These are phyloP conservation scores for Magnolia kwangsiensis DNA, from an alignment of 164 flowering plant species.

Conservation along the genomic window DNA sequence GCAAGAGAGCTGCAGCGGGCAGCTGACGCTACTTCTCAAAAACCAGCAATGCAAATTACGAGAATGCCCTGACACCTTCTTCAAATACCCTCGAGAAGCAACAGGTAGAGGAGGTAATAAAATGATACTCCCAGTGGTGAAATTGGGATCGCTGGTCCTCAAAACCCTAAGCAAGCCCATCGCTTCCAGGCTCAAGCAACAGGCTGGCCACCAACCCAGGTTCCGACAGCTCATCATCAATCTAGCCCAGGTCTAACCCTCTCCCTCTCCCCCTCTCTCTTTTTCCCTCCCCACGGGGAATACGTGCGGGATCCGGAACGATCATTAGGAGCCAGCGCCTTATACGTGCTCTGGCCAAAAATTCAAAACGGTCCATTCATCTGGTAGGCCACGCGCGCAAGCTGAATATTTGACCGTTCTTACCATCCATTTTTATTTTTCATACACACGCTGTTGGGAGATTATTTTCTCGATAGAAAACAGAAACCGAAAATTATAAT, in stretches of 20 bases:
- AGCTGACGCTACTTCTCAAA: not conserved
- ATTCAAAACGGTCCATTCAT: not conserved
- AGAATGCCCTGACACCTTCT: not conserved
- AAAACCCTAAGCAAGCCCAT: constrained; percentile 76
- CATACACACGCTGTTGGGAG: too few species aligned
- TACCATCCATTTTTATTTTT: too few species aligned
- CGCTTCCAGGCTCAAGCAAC: constrained; percentile 60
- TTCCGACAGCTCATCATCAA: constrained; percentile 57
- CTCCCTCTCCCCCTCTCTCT: not conserved
- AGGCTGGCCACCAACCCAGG: constrained; percentile 61
- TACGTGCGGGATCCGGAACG: too few species aligned
- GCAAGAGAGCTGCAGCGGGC: not conserved
- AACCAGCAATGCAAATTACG: not conserved
- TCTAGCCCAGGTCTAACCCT: constrained; percentile 61
- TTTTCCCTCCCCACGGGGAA: not conserved
- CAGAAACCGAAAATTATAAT: too few species aligned
- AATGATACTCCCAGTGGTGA: constrained; percentile 65
- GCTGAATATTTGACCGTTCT: too few species aligned
- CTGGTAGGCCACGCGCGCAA: too few species aligned
- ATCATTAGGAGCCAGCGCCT: not conserved
- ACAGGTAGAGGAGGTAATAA: not conserved
- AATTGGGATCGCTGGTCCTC: constrained; percentile 72
- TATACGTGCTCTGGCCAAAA: not conserved
- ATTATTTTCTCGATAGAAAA: too few species aligned
- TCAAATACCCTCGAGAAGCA: not conserved